Evolutionary conservation across 1,284 basidiomycete genomes (phyloP).

Genomic region (Papiliotrema terrestris): DNA sequence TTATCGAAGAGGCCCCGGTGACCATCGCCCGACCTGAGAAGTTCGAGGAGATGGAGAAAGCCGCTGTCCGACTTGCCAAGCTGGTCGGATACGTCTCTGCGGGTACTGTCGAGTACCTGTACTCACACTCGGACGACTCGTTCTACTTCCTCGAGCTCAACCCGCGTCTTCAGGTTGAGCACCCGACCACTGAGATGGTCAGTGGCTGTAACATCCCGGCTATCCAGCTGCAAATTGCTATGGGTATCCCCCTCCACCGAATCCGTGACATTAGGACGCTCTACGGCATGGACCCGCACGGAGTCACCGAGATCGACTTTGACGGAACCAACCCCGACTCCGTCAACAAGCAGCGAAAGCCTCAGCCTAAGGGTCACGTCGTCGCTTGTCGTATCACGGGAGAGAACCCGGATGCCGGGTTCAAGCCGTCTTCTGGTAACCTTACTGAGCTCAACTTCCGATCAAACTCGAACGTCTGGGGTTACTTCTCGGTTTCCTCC

Average conservation of each 20-base stretch:
- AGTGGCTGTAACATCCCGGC: conserved; percentile 97
- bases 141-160: conserved; percentile 99
- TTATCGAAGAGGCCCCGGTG: conserved; percentile 99
- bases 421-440: conserved; percentile 97
- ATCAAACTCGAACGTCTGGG: conserved; percentile 98
- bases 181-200: conserved; percentile 99
- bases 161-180: conserved; percentile 98
- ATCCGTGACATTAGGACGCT: conserved; percentile 95
- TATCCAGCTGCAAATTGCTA: conserved; percentile 94
- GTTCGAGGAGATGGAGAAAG: conserved; percentile 97
- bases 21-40: conserved; percentile 89
- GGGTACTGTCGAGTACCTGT: conserved; percentile 98
- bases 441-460: conserved; percentile 99
- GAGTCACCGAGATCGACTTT: conserved; percentile 89
- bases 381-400: conserved; percentile 99
- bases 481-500: conserved; percentile 95
- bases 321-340: conserved; percentile 87
- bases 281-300: conserved; percentile 88
- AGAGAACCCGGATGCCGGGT: conserved; percentile 99
- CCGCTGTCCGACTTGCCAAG: conserved; percentile 94
- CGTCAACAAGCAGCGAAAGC: conserved; percentile 86
- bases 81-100: conserved; percentile 99
- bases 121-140: conserved; percentile 86
- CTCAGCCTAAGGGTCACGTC: conserved; percentile 95
- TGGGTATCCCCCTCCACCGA: conserved; percentile 95